These are phyloP conservation scores for Millerozyma acaciae DNA, from an alignment of 805 yeast genomes.

Conservation along the genomic window DNA sequence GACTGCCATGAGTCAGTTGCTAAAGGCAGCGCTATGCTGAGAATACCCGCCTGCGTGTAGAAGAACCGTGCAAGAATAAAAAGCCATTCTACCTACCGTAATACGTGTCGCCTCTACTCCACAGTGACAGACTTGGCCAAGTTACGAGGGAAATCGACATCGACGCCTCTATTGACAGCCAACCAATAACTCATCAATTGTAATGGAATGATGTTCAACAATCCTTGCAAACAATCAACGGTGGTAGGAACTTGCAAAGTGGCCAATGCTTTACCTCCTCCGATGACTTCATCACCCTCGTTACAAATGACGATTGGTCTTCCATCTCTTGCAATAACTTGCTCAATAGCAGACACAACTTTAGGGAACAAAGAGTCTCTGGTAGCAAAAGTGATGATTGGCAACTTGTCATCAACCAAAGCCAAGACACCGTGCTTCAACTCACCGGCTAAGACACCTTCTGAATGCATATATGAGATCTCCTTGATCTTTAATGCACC, in stretches of 20 bases:
- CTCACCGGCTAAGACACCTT: constrained; percentile 99
- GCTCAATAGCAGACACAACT: constrained; percentile 92
- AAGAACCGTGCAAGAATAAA: too few species aligned
- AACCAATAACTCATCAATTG: constrained; percentile 97
- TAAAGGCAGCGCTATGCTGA: too few species aligned
- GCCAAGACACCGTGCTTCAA: constrained; percentile 98
- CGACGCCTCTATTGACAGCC: constrained; percentile 90
- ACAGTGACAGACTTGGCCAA: constrained; percentile 98
- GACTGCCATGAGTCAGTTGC: too few species aligned
- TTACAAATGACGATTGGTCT: constrained; percentile 92
- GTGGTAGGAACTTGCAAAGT: constrained; percentile 90
- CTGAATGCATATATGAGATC: constrained; percentile 97
- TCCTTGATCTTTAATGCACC: constrained; percentile 98
- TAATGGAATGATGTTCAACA: constrained; percentile 88
- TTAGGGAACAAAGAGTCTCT: constrained; percentile 95
- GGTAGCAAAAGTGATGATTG: constrained; percentile 94
- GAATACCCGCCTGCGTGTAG: too few species aligned
- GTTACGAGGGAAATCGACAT: constrained; percentile 98
- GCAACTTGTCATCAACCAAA: constrained; percentile 87
- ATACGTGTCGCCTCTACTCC: too few species aligned
- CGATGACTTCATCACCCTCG: constrained; percentile 66
- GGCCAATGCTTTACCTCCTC: constrained; percentile 53
- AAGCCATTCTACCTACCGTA: too few species aligned
- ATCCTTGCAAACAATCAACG: constrained; percentile 96
- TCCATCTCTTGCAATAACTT: constrained; percentile 96